These are phyloP conservation scores for Cardiosporidium cionae DNA, from an alignment of 169 alveolate genomes.

Conservation along the genomic window DNA sequence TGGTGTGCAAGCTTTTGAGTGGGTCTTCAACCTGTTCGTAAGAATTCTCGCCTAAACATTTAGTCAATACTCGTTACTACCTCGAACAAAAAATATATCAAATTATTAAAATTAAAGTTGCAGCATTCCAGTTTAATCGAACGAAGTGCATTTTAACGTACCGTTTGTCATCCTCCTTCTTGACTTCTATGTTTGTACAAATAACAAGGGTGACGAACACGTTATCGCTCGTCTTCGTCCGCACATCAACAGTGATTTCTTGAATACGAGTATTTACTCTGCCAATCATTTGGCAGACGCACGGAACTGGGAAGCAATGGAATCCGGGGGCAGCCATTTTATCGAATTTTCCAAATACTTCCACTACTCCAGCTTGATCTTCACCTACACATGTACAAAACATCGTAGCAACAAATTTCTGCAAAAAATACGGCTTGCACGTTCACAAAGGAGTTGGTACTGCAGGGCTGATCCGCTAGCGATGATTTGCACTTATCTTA, in stretches of 20 bases:
- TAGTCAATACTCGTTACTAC: too few relatives aligned
- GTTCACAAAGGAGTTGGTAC: not conserved
- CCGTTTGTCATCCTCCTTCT: not conserved
- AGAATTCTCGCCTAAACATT: too few relatives aligned
- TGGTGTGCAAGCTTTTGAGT: too few relatives aligned
- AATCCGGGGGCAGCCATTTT: constrained; percentile 5
- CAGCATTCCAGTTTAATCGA: too few relatives aligned
- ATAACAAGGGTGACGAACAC: not conserved
- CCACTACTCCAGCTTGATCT: constrained; percentile 1
- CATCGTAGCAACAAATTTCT: constrained; percentile 3
- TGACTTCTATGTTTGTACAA: not conserved
- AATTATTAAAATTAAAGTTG: too few relatives aligned
- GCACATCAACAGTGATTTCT: not conserved
- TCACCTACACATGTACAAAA: not conserved
- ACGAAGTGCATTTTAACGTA: too few relatives aligned
- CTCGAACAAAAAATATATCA: too few relatives aligned
- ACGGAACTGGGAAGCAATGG: constrained; percentile 15
- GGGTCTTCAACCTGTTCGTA: too few relatives aligned
- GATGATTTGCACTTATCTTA: not conserved
- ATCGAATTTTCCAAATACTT: constrained; percentile 18
- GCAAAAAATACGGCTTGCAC: too few relatives aligned
- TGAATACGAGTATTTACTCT: not conserved
- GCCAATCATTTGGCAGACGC: not conserved
- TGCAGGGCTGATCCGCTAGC: not conserved
- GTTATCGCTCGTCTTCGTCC: not conserved